phyloP scores from a whole-genome alignment of 768 basidiomycete species.

The Coprinopsis sp. region DNA sequence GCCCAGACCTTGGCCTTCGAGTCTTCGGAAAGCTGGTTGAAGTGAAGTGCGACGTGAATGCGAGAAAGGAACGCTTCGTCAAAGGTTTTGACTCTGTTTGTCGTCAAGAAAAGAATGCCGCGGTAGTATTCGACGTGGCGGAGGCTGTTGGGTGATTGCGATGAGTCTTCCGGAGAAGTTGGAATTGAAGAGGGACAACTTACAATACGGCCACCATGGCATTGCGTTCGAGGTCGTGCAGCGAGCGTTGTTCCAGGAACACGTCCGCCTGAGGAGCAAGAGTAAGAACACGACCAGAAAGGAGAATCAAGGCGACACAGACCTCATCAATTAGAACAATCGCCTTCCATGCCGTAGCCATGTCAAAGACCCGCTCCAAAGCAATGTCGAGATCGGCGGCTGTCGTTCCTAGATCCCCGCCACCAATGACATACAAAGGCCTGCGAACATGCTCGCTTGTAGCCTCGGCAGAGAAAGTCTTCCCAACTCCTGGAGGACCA shows the following conservation, averaged over 20 bases:
- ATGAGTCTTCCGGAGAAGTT: constrained; percentile 19
- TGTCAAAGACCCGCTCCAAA: constrained; percentile 44
- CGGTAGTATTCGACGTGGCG: constrained; percentile 56
- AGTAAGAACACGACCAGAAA: constrained; percentile 7
- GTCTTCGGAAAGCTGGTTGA: constrained; percentile 48
- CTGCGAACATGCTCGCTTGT: constrained; percentile 51
- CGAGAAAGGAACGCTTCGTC: constrained; percentile 68
- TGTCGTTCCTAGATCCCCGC: constrained; percentile 50
- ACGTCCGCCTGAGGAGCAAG: constrained; percentile 48
- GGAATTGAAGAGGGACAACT: constrained; percentile 12
- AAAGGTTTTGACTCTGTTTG: constrained; percentile 54
- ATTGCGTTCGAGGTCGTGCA: constrained; percentile 61
- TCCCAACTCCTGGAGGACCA: constrained; percentile 58
- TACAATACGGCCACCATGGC: constrained; percentile 71
- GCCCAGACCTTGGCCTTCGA: constrained; percentile 60
- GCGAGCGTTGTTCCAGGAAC: constrained; percentile 64
- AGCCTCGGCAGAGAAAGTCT: constrained; percentile 57
- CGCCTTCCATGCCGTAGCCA: constrained; percentile 58
- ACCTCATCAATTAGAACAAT: constrained; percentile 56
- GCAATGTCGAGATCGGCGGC: constrained; percentile 39
- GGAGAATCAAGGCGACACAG: not conserved
- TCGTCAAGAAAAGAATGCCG: constrained; percentile 54
- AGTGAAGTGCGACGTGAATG: constrained; percentile 63
- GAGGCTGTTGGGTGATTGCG: constrained; percentile 35
- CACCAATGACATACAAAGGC: constrained; percentile 50